Evolutionary conservation across 73 alveolate genomes (phyloP), one percentile per base, ranked within the genome.

Genomic region (Diophrys sp.): DNA sequence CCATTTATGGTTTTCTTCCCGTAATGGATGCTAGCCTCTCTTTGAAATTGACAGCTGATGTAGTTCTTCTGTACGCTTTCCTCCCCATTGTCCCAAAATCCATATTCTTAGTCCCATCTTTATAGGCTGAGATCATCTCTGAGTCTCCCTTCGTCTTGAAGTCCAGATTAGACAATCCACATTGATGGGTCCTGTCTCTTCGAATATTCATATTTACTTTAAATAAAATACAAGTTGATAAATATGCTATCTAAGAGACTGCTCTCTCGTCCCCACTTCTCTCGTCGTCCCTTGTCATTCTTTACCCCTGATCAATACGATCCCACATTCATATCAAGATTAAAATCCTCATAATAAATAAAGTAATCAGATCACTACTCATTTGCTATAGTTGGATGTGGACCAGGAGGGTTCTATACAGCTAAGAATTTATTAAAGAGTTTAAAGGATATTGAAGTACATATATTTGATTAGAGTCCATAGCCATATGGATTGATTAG

Each of bases 401-500:
- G 98, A 5, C 98, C 98, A 32, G 98, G 96, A 54, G 98, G 96
- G n/a, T 87, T 93, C 66, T 93, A 90, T 75, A 73, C 92, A 27
- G 94, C 95, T 18, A 93, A 91, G 70, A 71, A 78, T 54, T 31
- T 93, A 0, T 71, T 87, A 11, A 74, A 74, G 28, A 29, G 57
- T 2, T 67, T 82, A 30, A 83, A 71, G 14, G 80, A 93, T 54
- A 81, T 91, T 33, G 69, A 87, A 75, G 91, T 93, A n/a, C 94
- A 93, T 75, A 75, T 93, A n/a, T 87, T 87, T 72, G 98, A 93
- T 54, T 77, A 82, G 24, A 75, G 71, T 24, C 94, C 95, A 0
- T 87, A 83, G 71, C 98, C 98, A 1, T 90, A 69, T 68, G 98
- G 98, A 26, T 83, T 93, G 30, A 88, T 93, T 28, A 79, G 98